These are phyloP conservation scores for Hypoxylon perforatum DNA, from an alignment of 495 filamentous ascomycete species.

Conservation along the genomic window DNA sequence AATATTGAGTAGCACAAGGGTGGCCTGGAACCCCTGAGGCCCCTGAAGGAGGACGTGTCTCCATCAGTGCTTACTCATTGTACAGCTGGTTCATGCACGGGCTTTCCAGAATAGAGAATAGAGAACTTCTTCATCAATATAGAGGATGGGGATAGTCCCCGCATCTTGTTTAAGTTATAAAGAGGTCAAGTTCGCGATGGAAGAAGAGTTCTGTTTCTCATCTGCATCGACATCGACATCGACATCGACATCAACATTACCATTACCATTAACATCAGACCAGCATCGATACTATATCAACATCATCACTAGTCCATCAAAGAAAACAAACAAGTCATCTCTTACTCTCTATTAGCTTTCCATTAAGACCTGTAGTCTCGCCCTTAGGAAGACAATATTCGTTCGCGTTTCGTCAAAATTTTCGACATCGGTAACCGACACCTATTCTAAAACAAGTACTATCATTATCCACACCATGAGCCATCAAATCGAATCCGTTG, in stretches of 20 bases:
- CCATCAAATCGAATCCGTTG: slow-evolving; percentile 28
- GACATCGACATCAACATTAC: no score
- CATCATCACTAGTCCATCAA: slow-evolving; percentile 13
- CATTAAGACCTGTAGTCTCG: not conserved
- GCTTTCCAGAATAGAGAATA: not conserved
- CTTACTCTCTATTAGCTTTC: not conserved
- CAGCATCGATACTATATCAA: no score
- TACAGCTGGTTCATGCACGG: slow-evolving; percentile 11
- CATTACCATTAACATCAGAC: no score
- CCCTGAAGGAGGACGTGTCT: slow-evolving; percentile 4
- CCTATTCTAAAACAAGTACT: not conserved
- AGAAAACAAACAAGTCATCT: not conserved
- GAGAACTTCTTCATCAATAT: slow-evolving; percentile 15
- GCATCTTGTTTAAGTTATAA: slow-evolving; percentile 26
- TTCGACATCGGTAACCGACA: not conserved
- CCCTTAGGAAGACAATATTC: not conserved
- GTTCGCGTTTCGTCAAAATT: not conserved
- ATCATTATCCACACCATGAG: slow-evolving; percentile 20
- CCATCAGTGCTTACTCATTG: slow-evolving; percentile 35
- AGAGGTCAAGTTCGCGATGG: slow-evolving; percentile 10
- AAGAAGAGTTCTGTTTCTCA: slow-evolving; percentile 16
- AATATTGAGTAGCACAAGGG: slow-evolving; percentile 27
- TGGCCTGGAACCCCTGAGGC: slow-evolving; percentile 19
- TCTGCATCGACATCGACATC: not conserved
- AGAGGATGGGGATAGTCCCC: slow-evolving; percentile 18